These are phyloP conservation scores for Cyathus striatus DNA, from an alignment of 768 basidiomycete species.

Conservation along the genomic window DNA sequence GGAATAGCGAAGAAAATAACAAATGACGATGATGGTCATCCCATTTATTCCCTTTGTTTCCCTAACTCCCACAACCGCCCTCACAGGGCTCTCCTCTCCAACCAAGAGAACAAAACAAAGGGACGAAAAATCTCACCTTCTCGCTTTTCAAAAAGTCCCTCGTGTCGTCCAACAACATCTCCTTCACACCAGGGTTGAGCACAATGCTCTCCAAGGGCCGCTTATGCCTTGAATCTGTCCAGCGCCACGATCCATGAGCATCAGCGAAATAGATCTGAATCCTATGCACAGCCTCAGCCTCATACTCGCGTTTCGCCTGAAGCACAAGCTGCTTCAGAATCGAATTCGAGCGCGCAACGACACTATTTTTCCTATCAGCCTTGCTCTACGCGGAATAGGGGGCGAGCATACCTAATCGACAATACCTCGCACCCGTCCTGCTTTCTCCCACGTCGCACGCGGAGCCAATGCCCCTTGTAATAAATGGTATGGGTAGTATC, in stretches of 20 bases:
- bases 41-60: no score
- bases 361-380: constrained; percentile 37
- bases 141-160: constrained; percentile 82
- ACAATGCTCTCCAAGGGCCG: constrained; percentile 87
- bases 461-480: constrained; percentile 80
- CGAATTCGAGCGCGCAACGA: constrained; percentile 77
- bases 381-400: not conserved
- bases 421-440: constrained; percentile 68
- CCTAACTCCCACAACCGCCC: no score
- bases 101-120: no score
- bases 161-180: constrained; percentile 80
- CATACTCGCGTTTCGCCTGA: constrained; percentile 86
- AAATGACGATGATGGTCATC: no score
- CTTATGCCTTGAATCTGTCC: constrained; percentile 84
- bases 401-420: constrained; percentile 56
- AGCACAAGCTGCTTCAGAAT: constrained; percentile 87
- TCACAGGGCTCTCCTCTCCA: no score
- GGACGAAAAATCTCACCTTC: constrained; percentile 35
- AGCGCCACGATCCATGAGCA: constrained; percentile 83
- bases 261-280: constrained; percentile 91
- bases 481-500: constrained; percentile 89
- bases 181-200: constrained; percentile 83
- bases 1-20: no score
- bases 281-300: constrained; percentile 80
- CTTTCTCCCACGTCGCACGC: constrained; percentile 68